Evolutionary conservation across 2,329 filamentous ascomycete species (phyloP).

Genomic region (Teratosphaeria epicoccoides): DNA sequence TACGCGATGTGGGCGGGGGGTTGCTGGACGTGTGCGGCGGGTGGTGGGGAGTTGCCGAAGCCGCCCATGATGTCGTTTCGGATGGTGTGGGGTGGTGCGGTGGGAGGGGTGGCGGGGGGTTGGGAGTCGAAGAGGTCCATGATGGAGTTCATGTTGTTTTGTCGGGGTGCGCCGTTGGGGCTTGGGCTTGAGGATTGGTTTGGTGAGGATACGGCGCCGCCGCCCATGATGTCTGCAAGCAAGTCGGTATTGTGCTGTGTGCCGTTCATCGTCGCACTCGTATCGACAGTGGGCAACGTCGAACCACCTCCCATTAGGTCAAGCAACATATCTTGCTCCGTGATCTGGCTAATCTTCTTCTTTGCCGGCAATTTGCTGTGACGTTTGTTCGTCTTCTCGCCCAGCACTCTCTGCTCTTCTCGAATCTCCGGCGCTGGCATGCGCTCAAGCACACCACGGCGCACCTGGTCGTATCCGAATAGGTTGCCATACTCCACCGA

Average conservation of each 20-base stretch:
- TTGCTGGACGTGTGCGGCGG: conserved; percentile 29
- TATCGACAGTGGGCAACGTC: conserved; percentile 49
- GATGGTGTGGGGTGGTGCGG: conserved; percentile 24
- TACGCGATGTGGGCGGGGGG: conserved; percentile 58
- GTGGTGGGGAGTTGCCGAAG: conserved; percentile 37
- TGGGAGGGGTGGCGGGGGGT: conserved; percentile 12
- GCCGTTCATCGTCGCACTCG: conserved; percentile 45
- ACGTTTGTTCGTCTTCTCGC: conserved; percentile 53
- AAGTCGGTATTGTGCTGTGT: conserved; percentile 67
- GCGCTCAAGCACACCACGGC: conserved; percentile 83
- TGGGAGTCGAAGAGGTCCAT: conserved; percentile 73
- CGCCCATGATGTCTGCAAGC: conserved; percentile 82
- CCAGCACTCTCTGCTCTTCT: conserved; percentile 83
- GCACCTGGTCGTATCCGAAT: conserved; percentile 81
- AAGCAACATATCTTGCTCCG: conserved; percentile 81
- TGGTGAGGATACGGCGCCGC: conserved; percentile 43
- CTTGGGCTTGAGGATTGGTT: conserved; percentile 27
- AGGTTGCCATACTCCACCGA: conserved; percentile 92
- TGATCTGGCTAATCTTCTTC: conserved; percentile 66
- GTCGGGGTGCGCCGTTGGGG: conserved; percentile 13
- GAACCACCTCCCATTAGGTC: conserved; percentile 79
- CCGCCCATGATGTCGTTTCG: conserved; percentile 34
- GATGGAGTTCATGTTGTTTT: conserved; percentile 49
- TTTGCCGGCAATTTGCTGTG: conserved; percentile 52
- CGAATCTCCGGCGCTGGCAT: conserved; percentile 97